phyloP scores from a whole-genome alignment of 352 stramenopile genomes.

The Phytophthora megakarya region DNA sequence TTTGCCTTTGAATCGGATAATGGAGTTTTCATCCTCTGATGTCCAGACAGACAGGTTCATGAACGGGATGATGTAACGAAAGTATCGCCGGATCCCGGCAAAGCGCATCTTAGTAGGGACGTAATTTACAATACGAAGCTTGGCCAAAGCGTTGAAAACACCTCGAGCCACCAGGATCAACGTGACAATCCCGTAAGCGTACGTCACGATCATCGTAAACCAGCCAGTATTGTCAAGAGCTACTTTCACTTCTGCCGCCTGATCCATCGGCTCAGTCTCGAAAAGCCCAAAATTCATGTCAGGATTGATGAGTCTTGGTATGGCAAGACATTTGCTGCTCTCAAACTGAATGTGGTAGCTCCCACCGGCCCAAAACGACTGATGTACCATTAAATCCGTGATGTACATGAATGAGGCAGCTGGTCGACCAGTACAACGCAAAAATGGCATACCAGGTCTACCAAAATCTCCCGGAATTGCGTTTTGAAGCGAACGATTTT shows the following conservation, averaged over 20 bases:
- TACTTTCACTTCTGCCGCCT: slow-evolving; percentile 47
- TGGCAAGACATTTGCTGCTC: slow-evolving; percentile 53
- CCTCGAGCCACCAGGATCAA: slow-evolving; percentile 56
- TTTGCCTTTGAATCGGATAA: slow-evolving; percentile 60
- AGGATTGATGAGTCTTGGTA: slow-evolving; percentile 41
- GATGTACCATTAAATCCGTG: slow-evolving; percentile 63
- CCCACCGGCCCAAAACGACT: slow-evolving; percentile 59
- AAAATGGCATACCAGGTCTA: slow-evolving; percentile 44
- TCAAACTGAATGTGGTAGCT: slow-evolving; percentile 61
- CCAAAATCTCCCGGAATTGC: slow-evolving; percentile 51
- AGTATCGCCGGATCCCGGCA: slow-evolving; percentile 21
- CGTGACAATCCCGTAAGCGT: slow-evolving; percentile 53
- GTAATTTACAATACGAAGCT: slow-evolving; percentile 47
- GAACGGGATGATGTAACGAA: slow-evolving; percentile 54
- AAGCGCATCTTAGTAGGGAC: slow-evolving; percentile 49
- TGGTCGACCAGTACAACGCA: slow-evolving; percentile 54
- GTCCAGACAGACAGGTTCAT: slow-evolving; percentile 46
- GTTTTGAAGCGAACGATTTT: slow-evolving; percentile 42
- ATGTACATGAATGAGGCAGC: slow-evolving; percentile 51
- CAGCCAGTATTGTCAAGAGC: slow-evolving; percentile 51
- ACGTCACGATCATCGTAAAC: slow-evolving; percentile 44
- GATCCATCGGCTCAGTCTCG: slow-evolving; percentile 42
- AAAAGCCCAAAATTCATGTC: slow-evolving; percentile 60
- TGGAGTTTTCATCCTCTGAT: slow-evolving; percentile 38
- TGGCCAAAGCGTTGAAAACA: slow-evolving; percentile 51